Percentiles rank a stretch among this genome's conserved stretches.
Conservation (phyloP, 176 grass and related monocot species). For the Cenchrus purpureus region DNA sequence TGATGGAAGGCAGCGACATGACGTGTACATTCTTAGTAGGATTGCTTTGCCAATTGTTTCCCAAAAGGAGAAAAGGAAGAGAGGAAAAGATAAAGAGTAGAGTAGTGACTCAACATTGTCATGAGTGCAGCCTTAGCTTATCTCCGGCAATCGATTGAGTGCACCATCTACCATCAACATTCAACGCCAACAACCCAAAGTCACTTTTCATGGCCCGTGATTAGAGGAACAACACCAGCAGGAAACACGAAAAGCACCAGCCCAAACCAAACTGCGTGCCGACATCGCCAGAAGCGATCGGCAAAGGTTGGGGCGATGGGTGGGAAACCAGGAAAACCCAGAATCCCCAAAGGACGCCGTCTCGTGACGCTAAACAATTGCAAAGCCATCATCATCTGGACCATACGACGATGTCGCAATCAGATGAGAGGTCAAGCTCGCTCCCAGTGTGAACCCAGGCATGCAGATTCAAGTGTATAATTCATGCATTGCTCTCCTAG, state of each 20-base stretch:
- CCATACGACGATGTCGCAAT: too few species aligned
- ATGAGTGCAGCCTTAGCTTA: too few species aligned
- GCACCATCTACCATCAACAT: conserved; percentile 9
- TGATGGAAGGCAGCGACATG: too few species aligned
- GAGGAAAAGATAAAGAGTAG: too few species aligned
- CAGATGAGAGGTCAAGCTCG: not conserved
- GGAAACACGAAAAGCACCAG: not conserved
- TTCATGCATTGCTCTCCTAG: not conserved
- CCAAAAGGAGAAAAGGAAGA: too few species aligned
- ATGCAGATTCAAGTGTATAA: not conserved
- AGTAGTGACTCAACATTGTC: too few species aligned
- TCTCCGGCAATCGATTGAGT: not conserved
- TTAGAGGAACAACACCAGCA: not conserved
- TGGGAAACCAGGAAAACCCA: conserved; percentile 18
- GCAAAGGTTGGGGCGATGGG: not conserved
- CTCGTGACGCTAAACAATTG: not conserved
- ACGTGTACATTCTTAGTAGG: too few species aligned
- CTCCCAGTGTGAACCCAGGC: not conserved
- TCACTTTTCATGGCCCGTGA: not conserved
- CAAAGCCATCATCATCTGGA: too few species aligned
- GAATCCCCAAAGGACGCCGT: not conserved
- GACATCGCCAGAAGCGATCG: conserved; percentile 22
- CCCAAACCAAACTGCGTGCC: not conserved
- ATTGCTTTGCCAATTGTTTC: too few species aligned
- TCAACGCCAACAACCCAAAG: conserved; percentile 6